Conservation (phyloP, 2,329 filamentous ascomycete species). For the Pyricularia sp. region DNA sequence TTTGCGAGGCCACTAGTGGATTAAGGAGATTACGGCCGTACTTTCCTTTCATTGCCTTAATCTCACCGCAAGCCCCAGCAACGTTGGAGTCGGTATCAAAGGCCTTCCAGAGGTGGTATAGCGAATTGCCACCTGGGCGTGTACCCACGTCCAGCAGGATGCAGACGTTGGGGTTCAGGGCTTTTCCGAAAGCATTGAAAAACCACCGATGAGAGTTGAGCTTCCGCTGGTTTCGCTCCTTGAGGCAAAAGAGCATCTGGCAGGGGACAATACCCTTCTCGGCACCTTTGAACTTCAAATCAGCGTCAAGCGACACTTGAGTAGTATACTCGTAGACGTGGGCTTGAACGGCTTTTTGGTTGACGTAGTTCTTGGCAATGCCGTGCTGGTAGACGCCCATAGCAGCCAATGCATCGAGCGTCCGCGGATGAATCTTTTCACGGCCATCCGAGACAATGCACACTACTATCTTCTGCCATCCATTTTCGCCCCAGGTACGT, state of each 20-base stretch:
- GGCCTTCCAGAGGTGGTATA: conserved; percentile 99
- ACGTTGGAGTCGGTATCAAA: conserved; percentile 98
- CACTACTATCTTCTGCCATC: conserved; percentile 98
- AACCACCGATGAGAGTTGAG: conserved; percentile 98
- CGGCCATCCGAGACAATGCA: conserved; percentile 93
- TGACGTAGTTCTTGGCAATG: conserved; percentile 97
- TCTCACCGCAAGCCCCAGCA: conserved; percentile 91
- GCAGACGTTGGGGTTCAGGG: conserved; percentile 90
- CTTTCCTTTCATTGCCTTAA: conserved; percentile 90
- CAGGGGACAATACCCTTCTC: conserved; percentile 98
- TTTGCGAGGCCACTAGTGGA: conserved; percentile 89
- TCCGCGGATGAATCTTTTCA: conserved; percentile 78
- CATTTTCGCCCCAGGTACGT: conserved; percentile 89
- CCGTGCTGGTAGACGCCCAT: conserved; percentile 98
- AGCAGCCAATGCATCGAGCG: conserved; percentile 83
- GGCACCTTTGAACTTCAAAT: conserved; percentile 96
- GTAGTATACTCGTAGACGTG: conserved; percentile 99
- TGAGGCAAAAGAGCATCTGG: conserved; percentile 96
- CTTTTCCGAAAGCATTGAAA: conserved; percentile 92
- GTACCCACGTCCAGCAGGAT: conserved; percentile 95
- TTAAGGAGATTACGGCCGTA: conserved; percentile 75
- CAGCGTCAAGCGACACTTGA: conserved; percentile 87
- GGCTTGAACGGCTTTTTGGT: conserved; percentile 85
- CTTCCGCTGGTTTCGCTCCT: conserved; percentile 96
- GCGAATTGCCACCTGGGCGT: conserved; percentile 70